These are phyloP conservation scores for Hysterangium stoloniferum DNA, from an alignment of 768 basidiomycete species.

Conservation along the genomic window DNA sequence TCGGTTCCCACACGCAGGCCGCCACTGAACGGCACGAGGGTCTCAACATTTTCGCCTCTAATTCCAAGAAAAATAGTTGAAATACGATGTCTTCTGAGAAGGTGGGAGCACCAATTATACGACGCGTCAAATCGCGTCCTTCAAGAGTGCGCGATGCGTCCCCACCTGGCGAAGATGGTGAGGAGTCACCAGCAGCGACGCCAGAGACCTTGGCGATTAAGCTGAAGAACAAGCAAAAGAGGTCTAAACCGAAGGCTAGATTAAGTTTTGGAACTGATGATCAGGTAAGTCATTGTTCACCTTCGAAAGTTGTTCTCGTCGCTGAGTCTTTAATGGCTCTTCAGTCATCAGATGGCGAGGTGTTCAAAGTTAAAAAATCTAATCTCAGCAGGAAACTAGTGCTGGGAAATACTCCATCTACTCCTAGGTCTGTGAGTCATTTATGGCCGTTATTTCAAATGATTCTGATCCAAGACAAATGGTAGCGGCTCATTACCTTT, in stretches of 20 bases:
- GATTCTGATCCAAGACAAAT: background rate
- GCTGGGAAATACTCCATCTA: slow-evolving; percentile 44
- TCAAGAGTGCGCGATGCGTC: slow-evolving; percentile 6
- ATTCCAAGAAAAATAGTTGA: too few species aligned
- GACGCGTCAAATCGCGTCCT: slow-evolving; percentile 10
- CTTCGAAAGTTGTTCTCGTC: too few species aligned
- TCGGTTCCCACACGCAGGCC: too few species aligned
- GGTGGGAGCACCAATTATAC: slow-evolving; percentile 9
- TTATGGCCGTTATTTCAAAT: background rate
- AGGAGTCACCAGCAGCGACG: slow-evolving; percentile 38
- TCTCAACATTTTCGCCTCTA: too few species aligned
- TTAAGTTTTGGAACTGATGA: slow-evolving; percentile 72
- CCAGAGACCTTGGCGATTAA: slow-evolving; percentile 49
- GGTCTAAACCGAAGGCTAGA: slow-evolving; percentile 53
- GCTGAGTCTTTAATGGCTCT: too few species aligned
- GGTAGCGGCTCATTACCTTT: slow-evolving; percentile 35
- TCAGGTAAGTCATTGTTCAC: slow-evolving; percentile 42
- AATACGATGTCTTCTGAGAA: too few species aligned
- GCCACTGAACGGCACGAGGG: too few species aligned
- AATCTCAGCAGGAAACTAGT: slow-evolving; percentile 60
- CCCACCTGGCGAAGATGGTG: slow-evolving; percentile 23
- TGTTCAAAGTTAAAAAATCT: slow-evolving; percentile 78
- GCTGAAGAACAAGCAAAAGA: slow-evolving; percentile 65
- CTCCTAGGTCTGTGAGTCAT: slow-evolving; percentile 15
- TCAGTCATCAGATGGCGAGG: slow-evolving; percentile 54